These are phyloP conservation scores for Vitis hybrid DNA, from an alignment of 177 flowering plant species.

Conservation along the genomic window DNA sequence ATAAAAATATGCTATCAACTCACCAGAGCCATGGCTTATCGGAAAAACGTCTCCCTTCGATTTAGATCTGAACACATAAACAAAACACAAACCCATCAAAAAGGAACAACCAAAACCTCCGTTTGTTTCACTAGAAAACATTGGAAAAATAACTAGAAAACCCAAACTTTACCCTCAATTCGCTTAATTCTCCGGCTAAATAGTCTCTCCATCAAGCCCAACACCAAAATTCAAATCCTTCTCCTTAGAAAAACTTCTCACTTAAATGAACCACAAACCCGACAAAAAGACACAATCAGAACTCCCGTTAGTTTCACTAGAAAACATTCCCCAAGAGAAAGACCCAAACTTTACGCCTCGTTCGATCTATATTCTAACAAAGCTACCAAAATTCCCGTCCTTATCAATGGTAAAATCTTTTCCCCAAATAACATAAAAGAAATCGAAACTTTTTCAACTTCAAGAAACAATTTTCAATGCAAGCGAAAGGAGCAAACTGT, in stretches of 20 bases:
- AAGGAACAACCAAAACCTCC: neutral
- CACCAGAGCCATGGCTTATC: slow-evolving; percentile 47
- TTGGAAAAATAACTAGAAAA: neutral
- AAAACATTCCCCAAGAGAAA: neutral
- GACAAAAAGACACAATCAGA: neutral
- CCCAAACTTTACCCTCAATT: neutral
- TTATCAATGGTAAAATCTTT: too few species aligned
- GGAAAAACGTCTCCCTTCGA: slow-evolving; percentile 15
- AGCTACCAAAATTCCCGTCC: too few species aligned
- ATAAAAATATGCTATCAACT: slow-evolving; percentile 6
- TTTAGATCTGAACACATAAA: slow-evolving; percentile 28
- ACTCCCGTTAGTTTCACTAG: too few species aligned
- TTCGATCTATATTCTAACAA: too few species aligned
- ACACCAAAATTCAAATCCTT: too few species aligned
- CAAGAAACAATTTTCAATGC: too few species aligned
- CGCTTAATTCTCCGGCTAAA: too few species aligned
- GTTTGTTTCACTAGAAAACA: neutral
- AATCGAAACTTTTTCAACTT: too few species aligned
- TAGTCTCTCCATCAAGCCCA: too few species aligned
- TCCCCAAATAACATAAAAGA: too few species aligned
- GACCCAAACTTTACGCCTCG: too few species aligned
- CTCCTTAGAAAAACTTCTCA: neutral
- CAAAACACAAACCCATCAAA: neutral
- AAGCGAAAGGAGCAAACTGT: too few species aligned
- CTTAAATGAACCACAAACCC: neutral